phyloP scores from a whole-genome alignment of 345 rosid genomes.

The Salix exigua region DNA sequence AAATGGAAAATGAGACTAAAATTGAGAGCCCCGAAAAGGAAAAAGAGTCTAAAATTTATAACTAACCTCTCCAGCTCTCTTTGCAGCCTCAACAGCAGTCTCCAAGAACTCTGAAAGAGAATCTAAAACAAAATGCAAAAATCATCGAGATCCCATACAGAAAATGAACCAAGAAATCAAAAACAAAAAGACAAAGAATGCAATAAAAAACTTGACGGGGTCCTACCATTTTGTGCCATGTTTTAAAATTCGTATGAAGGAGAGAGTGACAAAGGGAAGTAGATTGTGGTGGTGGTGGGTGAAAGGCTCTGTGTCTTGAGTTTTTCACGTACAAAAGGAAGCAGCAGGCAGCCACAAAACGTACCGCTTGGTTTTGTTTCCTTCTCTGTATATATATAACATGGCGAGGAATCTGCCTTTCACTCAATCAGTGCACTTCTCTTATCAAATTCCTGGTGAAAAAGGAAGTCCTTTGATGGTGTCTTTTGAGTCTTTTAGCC shows the following conservation, averaged over 20 bases:
- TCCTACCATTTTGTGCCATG: conserved; percentile 58
- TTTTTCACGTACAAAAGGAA: background rate
- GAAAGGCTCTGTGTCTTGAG: background rate
- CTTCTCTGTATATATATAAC: background rate
- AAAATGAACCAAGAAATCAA: background rate
- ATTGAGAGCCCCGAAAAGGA: background rate
- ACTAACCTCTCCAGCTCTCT: conserved; percentile 74
- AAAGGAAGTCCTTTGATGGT: background rate
- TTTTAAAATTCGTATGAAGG: background rate
- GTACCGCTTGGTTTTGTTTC: background rate
- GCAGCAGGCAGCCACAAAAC: background rate
- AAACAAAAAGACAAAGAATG: background rate
- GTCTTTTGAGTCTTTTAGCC: background rate
- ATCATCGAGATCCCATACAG: background rate
- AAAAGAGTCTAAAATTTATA: background rate
- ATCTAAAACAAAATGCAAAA: conserved; percentile 33
- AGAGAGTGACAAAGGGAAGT: background rate
- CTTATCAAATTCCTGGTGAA: background rate
- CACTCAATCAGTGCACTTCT: too few species aligned
- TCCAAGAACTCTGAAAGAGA: conserved; percentile 51
- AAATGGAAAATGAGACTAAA: background rate
- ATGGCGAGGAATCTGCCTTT: background rate
- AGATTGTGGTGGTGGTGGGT: background rate
- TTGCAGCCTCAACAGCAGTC: conserved; percentile 85
- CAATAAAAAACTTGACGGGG: background rate